Evolutionary conservation across 1,284 basidiomycete species (phyloP).

Genomic region (Microbotryomycetes sp.): DNA sequence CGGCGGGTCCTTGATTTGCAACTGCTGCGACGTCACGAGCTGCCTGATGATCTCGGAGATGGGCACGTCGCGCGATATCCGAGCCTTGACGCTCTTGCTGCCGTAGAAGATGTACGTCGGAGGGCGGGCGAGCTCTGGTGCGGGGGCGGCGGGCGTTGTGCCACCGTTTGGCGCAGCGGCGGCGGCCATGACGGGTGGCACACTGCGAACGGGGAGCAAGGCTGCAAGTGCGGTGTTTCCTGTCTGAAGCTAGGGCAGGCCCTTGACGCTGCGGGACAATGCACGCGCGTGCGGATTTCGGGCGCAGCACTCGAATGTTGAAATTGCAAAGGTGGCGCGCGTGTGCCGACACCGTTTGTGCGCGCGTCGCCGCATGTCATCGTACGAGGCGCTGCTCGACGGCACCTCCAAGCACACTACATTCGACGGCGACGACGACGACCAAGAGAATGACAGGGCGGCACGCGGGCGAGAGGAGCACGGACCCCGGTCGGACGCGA

Average conservation of each 20-base stretch:
- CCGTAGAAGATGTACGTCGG: constrained; percentile 21
- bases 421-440: not conserved
- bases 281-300: too few relatives aligned
- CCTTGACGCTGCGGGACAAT: too few relatives aligned
- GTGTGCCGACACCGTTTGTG: too few relatives aligned
- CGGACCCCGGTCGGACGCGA: not conserved
- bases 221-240: too few relatives aligned
- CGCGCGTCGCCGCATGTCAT: not conserved
- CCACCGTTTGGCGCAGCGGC: not conserved
- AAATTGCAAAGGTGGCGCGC: too few relatives aligned
- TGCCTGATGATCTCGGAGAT: constrained; percentile 38
- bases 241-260: too few relatives aligned
- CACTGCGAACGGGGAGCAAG: too few relatives aligned
- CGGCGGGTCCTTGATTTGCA: constrained; percentile 74
- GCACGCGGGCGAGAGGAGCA: not conserved
- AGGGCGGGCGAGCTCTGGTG: not conserved
- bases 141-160: not conserved
- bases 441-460: not conserved
- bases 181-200: not conserved
- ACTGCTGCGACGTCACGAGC: constrained; percentile 45
- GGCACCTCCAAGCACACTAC: too few relatives aligned
- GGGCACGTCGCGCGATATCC: constrained; percentile 37
- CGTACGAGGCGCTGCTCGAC: not conserved
- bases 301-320: too few relatives aligned
- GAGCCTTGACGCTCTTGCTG: constrained; percentile 30